Evolutionary conservation across 1,139 yeast genomes (phyloP), one percentile per base, ranked within the genome.

Genomic region (Suhomyces bribrorum): DNA sequence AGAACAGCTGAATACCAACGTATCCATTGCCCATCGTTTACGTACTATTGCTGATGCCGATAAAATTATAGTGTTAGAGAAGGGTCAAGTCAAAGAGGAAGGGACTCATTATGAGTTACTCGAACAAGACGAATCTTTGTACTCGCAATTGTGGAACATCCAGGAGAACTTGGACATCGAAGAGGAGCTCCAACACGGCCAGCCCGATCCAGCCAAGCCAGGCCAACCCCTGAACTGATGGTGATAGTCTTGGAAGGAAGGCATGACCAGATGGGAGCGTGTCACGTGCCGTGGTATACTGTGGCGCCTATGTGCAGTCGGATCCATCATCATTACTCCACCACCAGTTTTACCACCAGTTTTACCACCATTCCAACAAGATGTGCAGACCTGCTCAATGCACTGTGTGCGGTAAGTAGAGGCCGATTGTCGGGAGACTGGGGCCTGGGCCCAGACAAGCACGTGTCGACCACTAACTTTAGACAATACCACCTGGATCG

Each of bases 11-110:
- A 78, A 75, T 37, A 94, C 98, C 1, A 86, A 89, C 50, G 81
- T 94, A 7, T 86, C 90, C 49, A 89, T 92, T 60, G 98, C 98
- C 1, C 99, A 92, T 60, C 69, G 98, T 48, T 72, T 92, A 53
- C 75, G 97, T 57, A 92, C 98, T 0, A 86, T 92, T 37, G 95
- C 96, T 13, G 97, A 92, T 59, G 77, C 96, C 5, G 97, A 92
- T 57, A 87, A 87, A 67, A 92, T 92, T 52, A 86, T 92, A 49
- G 97, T 92, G 1, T 69, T 92, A 45, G 77, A 82, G 43, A 75
- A 79, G 42, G 98, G 98, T 6, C 43, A 61, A 4, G 96, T 92
- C 5, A 81, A 75, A 35, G 98, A 94, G 58, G 92, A 88, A 62
- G 98, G 98, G 15, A 77, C 81, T 0, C 98, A 92, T 58, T 60